Evolutionary conservation across 1,284 basidiomycete genomes (phyloP).

Genomic region (Amylostereum areolatum): DNA sequence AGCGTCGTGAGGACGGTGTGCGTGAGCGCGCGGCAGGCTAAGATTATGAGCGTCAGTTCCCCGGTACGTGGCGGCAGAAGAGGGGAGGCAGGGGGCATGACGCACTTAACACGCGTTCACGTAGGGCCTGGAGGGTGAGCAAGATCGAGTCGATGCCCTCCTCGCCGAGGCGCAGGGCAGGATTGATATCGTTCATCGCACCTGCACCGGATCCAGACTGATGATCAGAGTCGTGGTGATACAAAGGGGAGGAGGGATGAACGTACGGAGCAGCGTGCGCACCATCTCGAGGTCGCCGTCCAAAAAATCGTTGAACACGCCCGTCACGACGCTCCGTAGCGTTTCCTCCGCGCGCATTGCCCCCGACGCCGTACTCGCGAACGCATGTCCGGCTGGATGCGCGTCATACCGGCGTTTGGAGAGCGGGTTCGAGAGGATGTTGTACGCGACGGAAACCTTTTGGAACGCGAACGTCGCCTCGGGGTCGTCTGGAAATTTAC

Average conservation of each 20-base stretch:
- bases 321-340: constrained; percentile 65
- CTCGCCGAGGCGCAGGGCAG: constrained; percentile 62
- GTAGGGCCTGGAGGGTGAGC: constrained; percentile 53
- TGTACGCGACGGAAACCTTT: constrained; percentile 78
- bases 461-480: constrained; percentile 80
- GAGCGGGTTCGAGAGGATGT: constrained; percentile 70
- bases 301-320: constrained; percentile 76
- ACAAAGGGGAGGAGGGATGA: background rate
- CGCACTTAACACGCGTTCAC: constrained; percentile 64
- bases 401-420: constrained; percentile 68
- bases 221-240: background rate
- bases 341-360: constrained; percentile 68
- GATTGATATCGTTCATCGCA: constrained; percentile 69
- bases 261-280: constrained; percentile 64
- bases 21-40: constrained; percentile 77
- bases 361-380: constrained; percentile 46
- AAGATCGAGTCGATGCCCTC: constrained; percentile 67
- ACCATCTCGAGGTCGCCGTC: constrained; percentile 82
- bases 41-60: constrained; percentile 1
- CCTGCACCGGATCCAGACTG: constrained; percentile 30
- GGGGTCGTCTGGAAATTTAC: constrained; percentile 76
- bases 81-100: constrained; percentile 5
- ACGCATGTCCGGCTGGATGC: constrained; percentile 29
- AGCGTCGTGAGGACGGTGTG: constrained; percentile 70
- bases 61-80: background rate